A percentile compares a stretch with the other conserved stretches of the same genome.
Evolutionary conservation across 768 basidiomycete species (phyloP).

Genomic region (Auricularia heimuer): DNA sequence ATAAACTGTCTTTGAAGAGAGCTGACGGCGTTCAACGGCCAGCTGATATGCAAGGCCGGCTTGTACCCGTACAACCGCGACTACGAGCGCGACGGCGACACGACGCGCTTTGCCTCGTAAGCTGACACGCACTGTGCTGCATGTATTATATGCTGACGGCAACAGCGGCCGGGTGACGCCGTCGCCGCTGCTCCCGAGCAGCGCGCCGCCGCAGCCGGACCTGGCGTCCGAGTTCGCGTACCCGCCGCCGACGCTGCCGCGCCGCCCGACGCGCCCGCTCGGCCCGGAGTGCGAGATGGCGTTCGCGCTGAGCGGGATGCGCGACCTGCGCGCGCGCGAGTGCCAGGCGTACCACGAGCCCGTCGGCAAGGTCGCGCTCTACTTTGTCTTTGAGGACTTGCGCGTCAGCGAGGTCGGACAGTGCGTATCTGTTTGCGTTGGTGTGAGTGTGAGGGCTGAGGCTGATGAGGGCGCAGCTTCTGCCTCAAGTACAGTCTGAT

Average conservation of each 20-base stretch:
- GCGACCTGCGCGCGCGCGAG: neutral
- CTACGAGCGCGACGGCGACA: neutral
- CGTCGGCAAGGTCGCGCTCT: neutral
- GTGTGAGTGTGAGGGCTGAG: neutral
- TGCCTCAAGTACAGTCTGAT: neutral
- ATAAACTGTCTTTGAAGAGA: neutral
- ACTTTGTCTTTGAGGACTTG: neutral
- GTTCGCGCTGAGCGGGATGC: neutral
- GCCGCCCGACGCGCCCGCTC: neutral
- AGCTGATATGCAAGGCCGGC: neutral
- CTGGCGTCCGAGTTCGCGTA: neutral
- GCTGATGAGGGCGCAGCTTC: neutral
- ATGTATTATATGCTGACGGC: too few species aligned
- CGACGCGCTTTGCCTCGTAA: neutral
- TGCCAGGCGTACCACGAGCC: neutral
- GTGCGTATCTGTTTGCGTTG: neutral
- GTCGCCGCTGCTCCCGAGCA: neutral
- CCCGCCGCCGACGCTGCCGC: neutral
- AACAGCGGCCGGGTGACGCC: neutral
- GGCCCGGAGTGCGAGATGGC: neutral
- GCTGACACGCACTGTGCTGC: neutral
- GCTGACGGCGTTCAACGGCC: neutral
- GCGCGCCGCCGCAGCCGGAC: neutral
- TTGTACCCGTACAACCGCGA: neutral
- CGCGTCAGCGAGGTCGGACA: neutral